phyloP scores from a whole-genome alignment of 768 basidiomycete genomes.

The Pleurotus eryngii region DNA sequence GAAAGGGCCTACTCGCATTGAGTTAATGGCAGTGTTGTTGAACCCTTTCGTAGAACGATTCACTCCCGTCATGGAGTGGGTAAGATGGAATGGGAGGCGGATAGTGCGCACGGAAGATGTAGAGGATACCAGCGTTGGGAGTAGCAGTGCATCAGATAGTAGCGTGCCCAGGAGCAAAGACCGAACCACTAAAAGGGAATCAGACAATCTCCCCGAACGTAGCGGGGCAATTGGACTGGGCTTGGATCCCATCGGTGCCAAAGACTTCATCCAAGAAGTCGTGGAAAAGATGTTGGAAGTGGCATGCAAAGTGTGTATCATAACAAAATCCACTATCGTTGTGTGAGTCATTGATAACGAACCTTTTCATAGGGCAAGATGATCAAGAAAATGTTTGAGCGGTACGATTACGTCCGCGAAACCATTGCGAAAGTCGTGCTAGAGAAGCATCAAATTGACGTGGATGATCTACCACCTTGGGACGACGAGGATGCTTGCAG shows the following conservation, averaged over 20 bases:
- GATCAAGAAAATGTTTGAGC: constrained; percentile 52
- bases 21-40: constrained; percentile 38
- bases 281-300: constrained; percentile 56
- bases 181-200: not conserved
- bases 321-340: not conserved
- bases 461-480: constrained; percentile 54
- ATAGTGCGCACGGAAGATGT: constrained; percentile 8
- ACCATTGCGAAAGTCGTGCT: constrained; percentile 43
- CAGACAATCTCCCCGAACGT: constrained; percentile 1
- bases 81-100: constrained; percentile 25
- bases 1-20: constrained; percentile 1
- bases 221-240: constrained; percentile 27
- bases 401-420: constrained; percentile 38
- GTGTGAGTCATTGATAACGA: constrained; percentile 2
- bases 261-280: constrained; percentile 54
- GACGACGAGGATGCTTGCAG: constrained; percentile 45
- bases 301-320: constrained; percentile 48
- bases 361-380: constrained; percentile 53
- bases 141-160: not conserved
- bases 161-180: not conserved
- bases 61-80: constrained; percentile 44
- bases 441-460: constrained; percentile 44
- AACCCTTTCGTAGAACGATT: constrained; percentile 70
- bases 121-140: constrained; percentile 1
- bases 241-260: constrained; percentile 39